Conservation (phyloP, 768 basidiomycete genomes). For the Tricholoma furcatifolium region DNA sequence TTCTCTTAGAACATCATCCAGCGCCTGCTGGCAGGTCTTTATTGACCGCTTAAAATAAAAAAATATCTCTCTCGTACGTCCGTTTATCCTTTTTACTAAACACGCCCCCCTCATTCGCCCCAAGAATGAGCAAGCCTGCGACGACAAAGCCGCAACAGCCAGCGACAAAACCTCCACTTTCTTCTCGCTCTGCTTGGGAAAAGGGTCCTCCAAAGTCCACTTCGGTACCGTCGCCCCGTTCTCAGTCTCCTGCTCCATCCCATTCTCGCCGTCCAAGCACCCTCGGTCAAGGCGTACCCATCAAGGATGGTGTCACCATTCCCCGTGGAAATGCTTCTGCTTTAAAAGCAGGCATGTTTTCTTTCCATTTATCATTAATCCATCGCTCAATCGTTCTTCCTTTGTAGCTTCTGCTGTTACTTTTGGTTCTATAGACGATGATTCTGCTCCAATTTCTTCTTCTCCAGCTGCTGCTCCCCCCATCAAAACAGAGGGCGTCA, state of each 20-base stretch:
- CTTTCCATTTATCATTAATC: neutral
- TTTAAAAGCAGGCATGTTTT: slow-evolving; percentile 60
- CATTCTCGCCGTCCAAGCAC: slow-evolving; percentile 82
- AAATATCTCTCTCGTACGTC: slow-evolving; percentile 37
- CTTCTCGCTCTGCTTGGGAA: slow-evolving; percentile 87
- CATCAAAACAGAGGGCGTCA: slow-evolving; percentile 71
- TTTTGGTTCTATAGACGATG: slow-evolving; percentile 90
- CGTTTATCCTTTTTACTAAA: slow-evolving; percentile 17
- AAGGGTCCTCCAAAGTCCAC: slow-evolving; percentile 78
- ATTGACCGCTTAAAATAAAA: slow-evolving; percentile 64
- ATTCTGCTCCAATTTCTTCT: slow-evolving; percentile 72
- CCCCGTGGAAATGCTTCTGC: slow-evolving; percentile 64
- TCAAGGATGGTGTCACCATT: slow-evolving; percentile 80
- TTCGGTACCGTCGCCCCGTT: slow-evolving; percentile 61
- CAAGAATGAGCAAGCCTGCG: slow-evolving; percentile 93
- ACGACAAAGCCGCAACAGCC: slow-evolving; percentile 43
- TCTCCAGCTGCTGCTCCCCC: slow-evolving; percentile 71
- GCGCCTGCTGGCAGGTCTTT: slow-evolving; percentile 91
- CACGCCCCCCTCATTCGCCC: slow-evolving; percentile 2
- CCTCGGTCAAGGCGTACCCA: slow-evolving; percentile 65
- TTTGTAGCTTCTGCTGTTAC: slow-evolving; percentile 65
- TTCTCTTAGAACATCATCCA: slow-evolving; percentile 49
- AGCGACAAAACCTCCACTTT: slow-evolving; percentile 70
- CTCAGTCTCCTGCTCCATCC: slow-evolving; percentile 74
- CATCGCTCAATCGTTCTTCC: slow-evolving; percentile 10